Conservation (phyloP, 2,329 filamentous ascomycete genomes). For the Colletotrichum spinosum region DNA sequence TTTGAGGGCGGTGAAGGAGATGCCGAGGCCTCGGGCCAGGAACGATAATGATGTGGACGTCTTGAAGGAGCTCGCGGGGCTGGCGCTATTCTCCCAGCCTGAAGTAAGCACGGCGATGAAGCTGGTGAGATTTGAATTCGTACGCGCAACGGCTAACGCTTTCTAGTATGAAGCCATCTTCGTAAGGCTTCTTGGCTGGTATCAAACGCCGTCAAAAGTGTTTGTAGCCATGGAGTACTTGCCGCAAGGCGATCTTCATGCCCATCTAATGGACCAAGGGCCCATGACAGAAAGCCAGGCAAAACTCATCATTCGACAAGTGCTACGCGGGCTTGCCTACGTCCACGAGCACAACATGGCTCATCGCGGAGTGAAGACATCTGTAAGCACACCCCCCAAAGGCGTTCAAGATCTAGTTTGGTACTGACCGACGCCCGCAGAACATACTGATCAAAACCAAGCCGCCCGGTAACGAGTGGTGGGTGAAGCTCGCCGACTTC, state of each 20-base stretch:
- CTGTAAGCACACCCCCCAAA: neutral
- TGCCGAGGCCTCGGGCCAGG: neutral
- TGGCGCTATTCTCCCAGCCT: neutral
- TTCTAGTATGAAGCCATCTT: slow-evolving; percentile 17
- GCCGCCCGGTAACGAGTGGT: slow-evolving; percentile 12
- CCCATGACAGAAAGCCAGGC: slow-evolving; percentile 2
- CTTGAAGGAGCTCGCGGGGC: slow-evolving; percentile 6
- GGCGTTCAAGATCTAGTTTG: neutral
- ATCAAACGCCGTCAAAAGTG: slow-evolving; percentile 12
- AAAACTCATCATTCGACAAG: slow-evolving; percentile 16
- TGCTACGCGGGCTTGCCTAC: slow-evolving; percentile 12
- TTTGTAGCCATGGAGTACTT: slow-evolving; percentile 20
- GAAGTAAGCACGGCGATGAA: neutral
- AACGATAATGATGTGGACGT: slow-evolving; percentile 6
- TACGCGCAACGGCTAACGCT: too few relatives aligned
- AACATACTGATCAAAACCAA: slow-evolving; percentile 9
- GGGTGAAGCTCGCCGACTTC: slow-evolving; percentile 23
- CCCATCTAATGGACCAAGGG: slow-evolving; percentile 7
- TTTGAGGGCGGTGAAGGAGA: slow-evolving; percentile 14
- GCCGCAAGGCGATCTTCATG: slow-evolving; percentile 4
- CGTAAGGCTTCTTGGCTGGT: slow-evolving; percentile 13
- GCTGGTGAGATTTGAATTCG: too few relatives aligned
- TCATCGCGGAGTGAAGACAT: slow-evolving; percentile 17
- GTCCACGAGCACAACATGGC: slow-evolving; percentile 9
- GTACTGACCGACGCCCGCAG: neutral